Base-by-base conservation (phyloP, 805 yeast species). In the Cyberlindnera japonica region DNA sequence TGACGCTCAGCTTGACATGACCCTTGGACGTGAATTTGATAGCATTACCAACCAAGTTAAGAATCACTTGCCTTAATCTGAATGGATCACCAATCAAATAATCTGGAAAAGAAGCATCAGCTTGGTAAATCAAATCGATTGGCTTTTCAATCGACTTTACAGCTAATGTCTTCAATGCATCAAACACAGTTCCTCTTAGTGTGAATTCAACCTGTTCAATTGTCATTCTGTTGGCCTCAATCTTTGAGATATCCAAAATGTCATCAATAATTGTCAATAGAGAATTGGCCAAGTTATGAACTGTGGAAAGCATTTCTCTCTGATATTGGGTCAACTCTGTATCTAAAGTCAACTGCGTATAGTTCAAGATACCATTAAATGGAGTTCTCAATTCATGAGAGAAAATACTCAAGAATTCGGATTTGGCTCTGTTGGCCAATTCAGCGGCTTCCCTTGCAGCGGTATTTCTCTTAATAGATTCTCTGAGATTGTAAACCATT, bases 381-480 rank as follows among this genome's bases (percentile, higher is more conserved):
- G 96, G 96, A 3, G 96, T 87, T 60, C 96, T 72, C 57, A 87
- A 83, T 61, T 87, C 96, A 61, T 80, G 87, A 7, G 91, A 83
- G 74, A 84, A 87, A 56, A 87, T 87, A 31, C 95, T 95, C 64
- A 87, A 71, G 58, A 87, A 87, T 62, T 87, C 96, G 8, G 95
- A 85, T 62, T 87, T 87, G 3, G 95, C 88, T 48, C 87, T 74
- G 61, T 87, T 87, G 5, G 95, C 95, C 50, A 85, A 69, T 58
- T 87, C 96, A 22, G 96, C 96, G 25, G 95, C 95, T 63, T 87
- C 95, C 64, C 96, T 79, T 2, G 95, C 95, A 11, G 91, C 93
- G 0, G 96, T 86, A 57, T 87, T 87, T 59, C 95, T 78, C 64
- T 87, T 95, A 59, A 87, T 87, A 3, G 93, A 83, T 59, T 87